Base-by-base conservation (phyloP, 169 alveolate genomes). In the Theileria orientalis region DNA sequence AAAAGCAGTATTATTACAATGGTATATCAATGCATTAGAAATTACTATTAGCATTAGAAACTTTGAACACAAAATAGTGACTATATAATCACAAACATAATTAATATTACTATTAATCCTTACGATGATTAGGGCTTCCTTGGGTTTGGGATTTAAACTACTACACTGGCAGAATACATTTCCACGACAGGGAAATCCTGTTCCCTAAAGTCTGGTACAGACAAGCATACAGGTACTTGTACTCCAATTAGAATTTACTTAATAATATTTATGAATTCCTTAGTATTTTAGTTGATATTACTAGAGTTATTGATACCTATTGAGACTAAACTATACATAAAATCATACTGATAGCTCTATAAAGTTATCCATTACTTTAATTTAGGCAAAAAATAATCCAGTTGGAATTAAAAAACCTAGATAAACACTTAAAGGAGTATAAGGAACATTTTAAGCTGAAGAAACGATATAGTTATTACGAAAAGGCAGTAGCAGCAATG, bases 81-180 rank as follows among this genome's bases (percentile, higher is more conserved):
- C 78, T 51, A 1, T 19, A 23, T 13, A 21, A 35, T n/a, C n/a
- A n/a, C n/a, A n/a, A n/a, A n/a, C n/a, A n/a, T n/a, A 1, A 62
- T 11, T 54, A 25, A 25, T 2, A 33, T 21, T 59, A 32, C 5
- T 57, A 27, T 25, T 14, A 64, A 51, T 8, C 23, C 21, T 40
- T 30, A 57, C 27, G 32, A 11, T 30, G 13, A 25, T 7, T 67
- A 89, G 94, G 92, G 14, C 76, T 93, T 33, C 95, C 95, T 25
- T 93, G 96, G 96, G 90, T 93, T 13, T 93, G 96, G 96, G 88
- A 83, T 51, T 69, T 67, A 37, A 88, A 84, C 60, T 87, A 90
- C 80, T 90, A 90, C 74, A 76, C 84, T 3, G 92, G 92, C 52
- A 83, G 70, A 59, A 60, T 83, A 60, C 95, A 93, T 74, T 88